phyloP scores from a whole-genome alignment of 768 basidiomycete species.

The Suillus fuscotomentosus region DNA sequence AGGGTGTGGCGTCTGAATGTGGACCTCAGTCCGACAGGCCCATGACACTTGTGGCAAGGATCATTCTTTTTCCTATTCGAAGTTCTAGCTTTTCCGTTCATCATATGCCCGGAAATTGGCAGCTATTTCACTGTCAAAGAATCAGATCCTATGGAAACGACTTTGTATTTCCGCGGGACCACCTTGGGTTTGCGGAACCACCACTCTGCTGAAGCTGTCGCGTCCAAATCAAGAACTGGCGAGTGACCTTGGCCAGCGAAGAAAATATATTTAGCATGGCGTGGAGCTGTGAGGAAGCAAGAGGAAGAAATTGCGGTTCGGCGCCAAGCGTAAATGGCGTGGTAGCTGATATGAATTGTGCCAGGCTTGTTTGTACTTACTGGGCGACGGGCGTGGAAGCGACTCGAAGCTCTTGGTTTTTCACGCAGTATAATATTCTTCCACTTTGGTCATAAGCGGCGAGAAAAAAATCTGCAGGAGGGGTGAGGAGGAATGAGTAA shows the following conservation, averaged over 20 bases:
- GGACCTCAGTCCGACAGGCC: background rate
- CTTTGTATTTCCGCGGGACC: background rate
- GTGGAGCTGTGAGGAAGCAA: background rate
- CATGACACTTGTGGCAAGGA: background rate
- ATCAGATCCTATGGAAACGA: background rate
- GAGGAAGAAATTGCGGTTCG: background rate
- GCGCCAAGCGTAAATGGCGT: background rate
- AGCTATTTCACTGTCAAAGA: background rate
- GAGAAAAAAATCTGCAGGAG: background rate
- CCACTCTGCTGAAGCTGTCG: background rate
- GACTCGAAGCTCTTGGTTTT: background rate
- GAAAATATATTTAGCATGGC: background rate
- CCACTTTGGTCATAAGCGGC: background rate
- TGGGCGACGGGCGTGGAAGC: background rate
- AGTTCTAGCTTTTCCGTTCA: background rate
- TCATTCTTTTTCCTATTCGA: background rate
- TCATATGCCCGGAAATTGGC: background rate
- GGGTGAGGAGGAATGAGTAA: background rate
- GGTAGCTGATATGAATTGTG: background rate
- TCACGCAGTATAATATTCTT: background rate
- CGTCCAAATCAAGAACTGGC: background rate
- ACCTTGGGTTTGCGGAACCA: background rate
- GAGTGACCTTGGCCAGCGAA: background rate
- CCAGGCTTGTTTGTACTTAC: background rate
- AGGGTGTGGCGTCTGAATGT: background rate